phyloP scores from a whole-genome alignment of 129 eudicot genomes.

The Chrysanthemum lavandulifolium region DNA sequence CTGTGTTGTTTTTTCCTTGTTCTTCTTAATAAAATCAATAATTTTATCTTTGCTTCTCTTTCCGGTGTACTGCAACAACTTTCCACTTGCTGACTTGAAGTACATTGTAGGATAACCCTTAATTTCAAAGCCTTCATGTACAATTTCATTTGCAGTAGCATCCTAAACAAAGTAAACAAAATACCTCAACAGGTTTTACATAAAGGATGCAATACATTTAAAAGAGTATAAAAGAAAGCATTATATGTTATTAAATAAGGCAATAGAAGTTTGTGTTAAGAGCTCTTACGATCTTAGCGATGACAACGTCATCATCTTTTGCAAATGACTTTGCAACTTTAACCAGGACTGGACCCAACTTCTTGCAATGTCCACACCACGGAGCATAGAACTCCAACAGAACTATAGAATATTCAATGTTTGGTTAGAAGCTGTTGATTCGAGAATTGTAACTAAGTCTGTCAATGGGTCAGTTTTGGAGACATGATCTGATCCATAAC shows the following conservation, averaged over 20 bases:
- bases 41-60: constrained; percentile 78
- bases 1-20: constrained; percentile 42
- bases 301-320: constrained; percentile 58
- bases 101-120: constrained; percentile 91
- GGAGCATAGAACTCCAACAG: constrained; percentile 88
- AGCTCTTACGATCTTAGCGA: constrained; percentile 82
- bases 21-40: constrained; percentile 61
- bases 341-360: constrained; percentile 85
- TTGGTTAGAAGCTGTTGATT: neutral
- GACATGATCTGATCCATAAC: neutral
- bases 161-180: constrained; percentile 44
- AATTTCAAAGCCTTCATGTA: constrained; percentile 52
- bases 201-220: neutral
- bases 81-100: constrained; percentile 81
- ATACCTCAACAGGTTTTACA: neutral
- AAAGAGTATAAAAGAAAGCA: too few relatives aligned
- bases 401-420: constrained; percentile 42
- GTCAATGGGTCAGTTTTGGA: neutral
- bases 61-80: constrained; percentile 51
- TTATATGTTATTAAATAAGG: too few relatives aligned
- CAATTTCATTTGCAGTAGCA: constrained; percentile 83
- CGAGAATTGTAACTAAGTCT: constrained; percentile 9
- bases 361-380: constrained; percentile 96
- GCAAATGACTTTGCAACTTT: constrained; percentile 75
- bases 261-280: constrained; percentile 1